Evolutionary conservation across 768 basidiomycete species (phyloP).

Genomic region (Tylopilus cervinicoccineus): DNA sequence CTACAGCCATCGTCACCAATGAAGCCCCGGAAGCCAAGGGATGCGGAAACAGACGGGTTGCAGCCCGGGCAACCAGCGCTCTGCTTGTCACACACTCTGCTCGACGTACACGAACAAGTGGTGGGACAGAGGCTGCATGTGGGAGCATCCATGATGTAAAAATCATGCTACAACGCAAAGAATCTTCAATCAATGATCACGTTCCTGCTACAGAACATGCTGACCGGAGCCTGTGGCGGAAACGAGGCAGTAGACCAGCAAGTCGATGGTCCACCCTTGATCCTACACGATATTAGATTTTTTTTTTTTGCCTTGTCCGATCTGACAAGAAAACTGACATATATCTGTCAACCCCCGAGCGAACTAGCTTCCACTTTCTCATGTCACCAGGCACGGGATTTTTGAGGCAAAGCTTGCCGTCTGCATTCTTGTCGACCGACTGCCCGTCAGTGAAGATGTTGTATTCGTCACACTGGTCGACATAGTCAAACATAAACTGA

Average conservation of each 20-base stretch:
- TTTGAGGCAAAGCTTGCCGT: too few relatives aligned
- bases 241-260: background rate
- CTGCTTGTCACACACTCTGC: background rate
- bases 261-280: background rate
- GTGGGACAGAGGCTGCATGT: background rate
- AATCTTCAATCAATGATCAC: background rate
- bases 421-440: too few relatives aligned
- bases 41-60: background rate
- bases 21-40: too few relatives aligned
- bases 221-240: background rate
- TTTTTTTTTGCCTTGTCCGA: too few relatives aligned
- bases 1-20: background rate
- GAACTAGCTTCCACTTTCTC: too few relatives aligned
- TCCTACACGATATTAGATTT: background rate
- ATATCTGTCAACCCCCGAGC: too few relatives aligned
- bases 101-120: background rate
- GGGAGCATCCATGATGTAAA: background rate
- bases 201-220: background rate
- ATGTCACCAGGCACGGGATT: too few relatives aligned
- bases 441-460: too few relatives aligned
- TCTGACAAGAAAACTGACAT: too few relatives aligned
- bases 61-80: background rate
- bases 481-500: too few relatives aligned
- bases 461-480: too few relatives aligned
- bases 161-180: background rate